Base-by-base conservation (phyloP, 2,329 filamentous ascomycete genomes). In the Aspergillus aculeatus region DNA sequence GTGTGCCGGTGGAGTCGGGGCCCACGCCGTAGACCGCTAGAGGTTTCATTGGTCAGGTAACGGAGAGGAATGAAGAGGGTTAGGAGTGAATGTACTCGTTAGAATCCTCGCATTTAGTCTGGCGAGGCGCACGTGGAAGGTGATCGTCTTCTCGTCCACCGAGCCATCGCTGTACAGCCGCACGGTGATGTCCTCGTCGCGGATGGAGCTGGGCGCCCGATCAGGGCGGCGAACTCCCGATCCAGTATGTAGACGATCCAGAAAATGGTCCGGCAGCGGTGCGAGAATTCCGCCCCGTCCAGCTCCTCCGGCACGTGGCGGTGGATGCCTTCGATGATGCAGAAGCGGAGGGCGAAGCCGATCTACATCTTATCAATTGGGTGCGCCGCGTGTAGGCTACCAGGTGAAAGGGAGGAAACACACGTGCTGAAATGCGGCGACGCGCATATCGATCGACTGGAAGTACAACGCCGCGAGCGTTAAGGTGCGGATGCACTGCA, bases 161-260 rank as follows among this genome's bases (percentile, higher is more conserved):
- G 66, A 65, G 47, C 60, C 44, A 38, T 65, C 26, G 32, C 66
- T 64, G 5, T 66, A 68, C 10, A 70, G 50, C 31, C 59, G 61
- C 1, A 69, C 69, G 4, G 69, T 69, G 19, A 71, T 71, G 52
- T 71, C 69, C 44, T 70, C 69, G 48, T 71, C 68, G 24, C 69
- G 56, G 10, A 71, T 70, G 0, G 68, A 70, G 57, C 64, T 71
- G 1, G 69, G 69, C 2, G 68, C 69, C 3, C 69, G 6, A 71
- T 69, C 1, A 69, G 55, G 26, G 69, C 67, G 0, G 67, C 66
- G 19, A 71, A 70, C n/a, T 71, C 67, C 32, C 69, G 57, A 24
- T 70, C 69, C 2, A 71, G 60, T 65, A 71, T 69, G 24, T 71
- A 71, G 9, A 70, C 69, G 5, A 69, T 65, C 69, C 69, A 71